Evolutionary conservation across 805 yeast species (phyloP).

Genomic region (Saccharomycopsis sp.): DNA sequence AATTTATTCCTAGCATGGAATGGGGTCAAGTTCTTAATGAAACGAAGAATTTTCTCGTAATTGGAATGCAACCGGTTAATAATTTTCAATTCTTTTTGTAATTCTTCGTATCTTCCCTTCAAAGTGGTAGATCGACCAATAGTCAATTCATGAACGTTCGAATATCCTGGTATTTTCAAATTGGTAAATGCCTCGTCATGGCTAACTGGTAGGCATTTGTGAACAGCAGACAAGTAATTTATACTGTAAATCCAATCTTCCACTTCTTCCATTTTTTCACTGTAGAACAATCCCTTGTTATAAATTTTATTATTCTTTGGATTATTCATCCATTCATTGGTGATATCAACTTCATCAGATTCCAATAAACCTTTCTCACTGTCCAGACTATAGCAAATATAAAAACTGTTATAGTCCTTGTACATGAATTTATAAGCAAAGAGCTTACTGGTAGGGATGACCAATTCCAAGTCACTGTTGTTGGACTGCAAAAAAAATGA

Average conservation of each 20-base stretch:
- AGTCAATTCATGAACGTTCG: slow-evolving; percentile 5
- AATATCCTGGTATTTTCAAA: slow-evolving; percentile 8
- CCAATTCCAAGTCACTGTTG: slow-evolving; percentile 15
- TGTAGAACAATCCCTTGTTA: slow-evolving; percentile 16
- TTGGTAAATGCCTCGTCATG: slow-evolving; percentile 3
- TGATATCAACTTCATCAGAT: slow-evolving; percentile 13
- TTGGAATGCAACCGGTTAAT: slow-evolving; percentile 8
- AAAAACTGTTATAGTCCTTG: slow-evolving; percentile 15
- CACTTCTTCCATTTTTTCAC: slow-evolving; percentile 6
- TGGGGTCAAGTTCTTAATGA: slow-evolving; percentile 13
- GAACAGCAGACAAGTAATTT: slow-evolving; percentile 14
- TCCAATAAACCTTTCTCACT: slow-evolving; percentile 4
- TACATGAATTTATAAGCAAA: slow-evolving; percentile 18
- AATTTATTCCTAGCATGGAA: slow-evolving; percentile 9
- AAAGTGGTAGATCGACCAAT: slow-evolving; percentile 6
- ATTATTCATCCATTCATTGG: slow-evolving; percentile 16
- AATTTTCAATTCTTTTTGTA: slow-evolving; percentile 11
- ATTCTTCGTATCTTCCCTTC: slow-evolving; percentile 2
- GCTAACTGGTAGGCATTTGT: slow-evolving; percentile 11
- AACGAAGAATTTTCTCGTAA: slow-evolving; percentile 8
- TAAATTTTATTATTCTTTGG: slow-evolving; percentile 16
- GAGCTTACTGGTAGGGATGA: slow-evolving; percentile 15
- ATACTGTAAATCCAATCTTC: slow-evolving; percentile 16
- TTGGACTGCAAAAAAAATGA: slow-evolving; percentile 17
- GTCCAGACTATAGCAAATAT: slow-evolving; percentile 11